A percentile compares a stretch with the other conserved stretches of the same genome.
Conservation (phyloP, 2,329 filamentous ascomycete genomes). For the Zasmidium angulare region DNA sequence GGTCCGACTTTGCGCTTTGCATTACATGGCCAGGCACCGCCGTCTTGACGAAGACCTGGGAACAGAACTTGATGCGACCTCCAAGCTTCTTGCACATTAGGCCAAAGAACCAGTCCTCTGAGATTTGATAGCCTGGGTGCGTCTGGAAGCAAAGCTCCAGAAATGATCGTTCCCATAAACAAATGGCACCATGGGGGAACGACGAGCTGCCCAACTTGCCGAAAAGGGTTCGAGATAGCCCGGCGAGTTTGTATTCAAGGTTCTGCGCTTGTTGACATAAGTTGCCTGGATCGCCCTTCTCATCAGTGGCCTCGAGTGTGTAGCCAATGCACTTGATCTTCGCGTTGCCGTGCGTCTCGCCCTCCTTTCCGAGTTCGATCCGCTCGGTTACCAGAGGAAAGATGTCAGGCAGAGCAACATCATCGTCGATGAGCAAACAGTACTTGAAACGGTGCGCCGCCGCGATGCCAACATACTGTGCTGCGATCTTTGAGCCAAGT, state of each 20-base stretch:
- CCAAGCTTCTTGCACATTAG: background rate
- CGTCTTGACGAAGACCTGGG: background rate
- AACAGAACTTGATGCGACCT: background rate
- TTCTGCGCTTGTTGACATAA: constrained; percentile 44
- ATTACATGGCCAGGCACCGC: constrained; percentile 38
- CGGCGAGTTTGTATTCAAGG: constrained; percentile 54
- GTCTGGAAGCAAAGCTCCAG: constrained; percentile 42
- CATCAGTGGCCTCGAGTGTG: constrained; percentile 43
- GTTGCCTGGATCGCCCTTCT: constrained; percentile 23
- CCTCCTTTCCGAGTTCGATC: constrained; percentile 23
- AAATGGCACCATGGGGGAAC: constrained; percentile 54
- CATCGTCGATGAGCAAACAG: constrained; percentile 52
- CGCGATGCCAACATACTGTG: constrained; percentile 51
- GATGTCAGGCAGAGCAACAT: constrained; percentile 49
- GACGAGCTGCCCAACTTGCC: constrained; percentile 49
- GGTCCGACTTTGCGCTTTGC: constrained; percentile 42
- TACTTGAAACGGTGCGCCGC: constrained; percentile 48
- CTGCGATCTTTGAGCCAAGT: constrained; percentile 51
- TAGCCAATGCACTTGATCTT: constrained; percentile 50
- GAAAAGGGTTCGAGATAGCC: constrained; percentile 46
- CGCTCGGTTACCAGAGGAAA: constrained; percentile 50
- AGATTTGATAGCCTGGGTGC: constrained; percentile 52
- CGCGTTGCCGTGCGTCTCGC: constrained; percentile 23
- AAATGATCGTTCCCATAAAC: constrained; percentile 50
- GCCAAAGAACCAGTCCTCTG: constrained; percentile 57